Base-by-base conservation (phyloP, 2,329 filamentous ascomycete species). In the Arthroderma sp. region DNA sequence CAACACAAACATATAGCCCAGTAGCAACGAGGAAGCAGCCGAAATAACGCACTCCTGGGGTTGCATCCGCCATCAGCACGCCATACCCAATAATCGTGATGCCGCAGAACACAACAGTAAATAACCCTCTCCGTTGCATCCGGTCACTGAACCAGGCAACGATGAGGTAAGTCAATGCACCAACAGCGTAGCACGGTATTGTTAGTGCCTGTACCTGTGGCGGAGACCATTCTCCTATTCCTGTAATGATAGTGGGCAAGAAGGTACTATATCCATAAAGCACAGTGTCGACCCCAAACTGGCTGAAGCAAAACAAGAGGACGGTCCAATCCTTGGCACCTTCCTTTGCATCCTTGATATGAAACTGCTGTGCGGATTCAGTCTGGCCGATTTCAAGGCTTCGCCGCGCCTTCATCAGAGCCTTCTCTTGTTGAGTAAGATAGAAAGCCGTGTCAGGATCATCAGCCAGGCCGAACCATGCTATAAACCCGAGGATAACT, bases 261-360 rank as follows among this genome's bases (percentile, higher is more conserved):
- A 88, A 88, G 0, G 81, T 86, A 41, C 78, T 81, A 60, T 79
- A 87, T 4, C 83, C 81, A 55, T 88, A 88, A 0, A 88, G 69
- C 76, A 87, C 83, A 1, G 80, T 84, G 55, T 86, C 81, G 10
- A 74, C 72, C 4, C 82, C 81, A 56, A 87, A 87, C 58, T 85
- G 81, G 4, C 70, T 81, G 33, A 77, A 60, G 50, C 73, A 80
- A 57, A 86, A 86, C 1, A 72, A 64, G 71, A 79, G 85, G 27
- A 85, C 75, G 58, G 83, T 86, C 81, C 81, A 86, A 61, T 89
- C 84, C 50, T 68, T 72, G 48, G 84, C 76, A 0, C 79, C 81
- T 45, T 74, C 74, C 50, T 71, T 65, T 55, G 85, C 80, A 54
- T 88, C 83, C 6, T 63, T 59, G 62, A 73, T 76, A 51, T 77